A percentile compares a stretch with the other conserved stretches of the same genome.
These are phyloP conservation scores for Nothophoma quercina DNA, from an alignment of 2,329 filamentous ascomycete species.

Conservation along the genomic window DNA sequence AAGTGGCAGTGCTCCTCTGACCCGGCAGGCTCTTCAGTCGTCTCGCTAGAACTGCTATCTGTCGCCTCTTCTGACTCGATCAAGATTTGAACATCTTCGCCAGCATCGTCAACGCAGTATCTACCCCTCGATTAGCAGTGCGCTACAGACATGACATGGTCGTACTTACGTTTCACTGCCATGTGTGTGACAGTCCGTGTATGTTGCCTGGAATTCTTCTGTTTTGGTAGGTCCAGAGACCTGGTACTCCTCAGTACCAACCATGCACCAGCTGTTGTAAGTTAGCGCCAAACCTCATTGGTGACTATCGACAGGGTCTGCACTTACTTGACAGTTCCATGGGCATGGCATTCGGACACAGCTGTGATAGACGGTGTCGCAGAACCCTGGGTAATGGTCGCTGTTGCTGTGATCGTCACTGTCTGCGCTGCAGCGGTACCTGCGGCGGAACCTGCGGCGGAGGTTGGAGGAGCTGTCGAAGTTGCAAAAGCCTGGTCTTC, in stretches of 20 bases:
- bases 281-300: constrained; percentile 17
- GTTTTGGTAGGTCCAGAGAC: constrained; percentile 63
- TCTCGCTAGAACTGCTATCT: constrained; percentile 26
- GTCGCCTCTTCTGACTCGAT: constrained; percentile 44
- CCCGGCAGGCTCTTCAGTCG: constrained; percentile 26
- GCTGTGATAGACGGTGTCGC: constrained; percentile 50
- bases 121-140: constrained; percentile 48
- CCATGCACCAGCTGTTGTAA: constrained; percentile 53
- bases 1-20: constrained; percentile 66
- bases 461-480: constrained; percentile 2
- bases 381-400: constrained; percentile 17
- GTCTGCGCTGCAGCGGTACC: constrained; percentile 21
- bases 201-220: constrained; percentile 64
- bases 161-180: constrained; percentile 62
- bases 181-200: constrained; percentile 71
- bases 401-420: constrained; percentile 12
- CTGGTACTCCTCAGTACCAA: constrained; percentile 52
- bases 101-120: constrained; percentile 67
- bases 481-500: constrained; percentile 2
- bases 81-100: constrained; percentile 67
- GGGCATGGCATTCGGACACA: constrained; percentile 62
- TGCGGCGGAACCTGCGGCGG: constrained; percentile 2
- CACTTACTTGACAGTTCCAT: constrained; percentile 55
- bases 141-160: not conserved
- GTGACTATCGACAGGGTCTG: not conserved